These are phyloP conservation scores for Pholiota adiposa DNA, from an alignment of 1,284 basidiomycete species.

Conservation along the genomic window DNA sequence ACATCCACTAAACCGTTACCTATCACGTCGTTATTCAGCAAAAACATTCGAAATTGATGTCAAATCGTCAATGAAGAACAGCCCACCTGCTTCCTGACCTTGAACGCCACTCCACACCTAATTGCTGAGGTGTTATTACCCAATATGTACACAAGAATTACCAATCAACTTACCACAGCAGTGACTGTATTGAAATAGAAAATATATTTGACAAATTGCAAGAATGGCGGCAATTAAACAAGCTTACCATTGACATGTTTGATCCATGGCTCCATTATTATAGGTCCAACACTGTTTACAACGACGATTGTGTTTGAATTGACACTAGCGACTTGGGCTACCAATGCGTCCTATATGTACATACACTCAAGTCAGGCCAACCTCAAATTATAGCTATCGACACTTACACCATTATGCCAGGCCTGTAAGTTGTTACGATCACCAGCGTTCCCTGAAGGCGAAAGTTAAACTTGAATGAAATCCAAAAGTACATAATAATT, in stretches of 20 bases:
- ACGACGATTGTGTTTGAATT: constrained; percentile 77
- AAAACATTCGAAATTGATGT: too few species aligned
- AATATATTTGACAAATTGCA: not conserved
- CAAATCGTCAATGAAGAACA: constrained; percentile 17
- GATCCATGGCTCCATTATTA: constrained; percentile 71
- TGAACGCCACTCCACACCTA: constrained; percentile 62
- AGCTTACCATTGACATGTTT: constrained; percentile 58
- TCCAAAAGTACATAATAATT: not conserved
- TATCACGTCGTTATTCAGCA: constrained; percentile 35
- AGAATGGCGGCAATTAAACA: not conserved
- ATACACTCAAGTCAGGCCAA: not conserved
- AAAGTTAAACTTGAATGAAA: not conserved
- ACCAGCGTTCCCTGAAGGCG: constrained; percentile 51
- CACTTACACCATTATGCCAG: constrained; percentile 64
- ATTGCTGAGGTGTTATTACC: not conserved
- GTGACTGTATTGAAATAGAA: constrained; percentile 41
- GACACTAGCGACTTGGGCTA: constrained; percentile 51
- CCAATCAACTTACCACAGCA: constrained; percentile 43
- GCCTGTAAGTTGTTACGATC: constrained; percentile 73
- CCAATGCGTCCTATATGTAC: constrained; percentile 56
- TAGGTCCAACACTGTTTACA: constrained; percentile 74
- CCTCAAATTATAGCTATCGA: not conserved
- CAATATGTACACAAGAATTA: not conserved
- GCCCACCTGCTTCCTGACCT: constrained; percentile 70
- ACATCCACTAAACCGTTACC: constrained; percentile 66